Evolutionary conservation across 1,284 basidiomycete species (phyloP).

Genomic region (Gomphus bonarii): DNA sequence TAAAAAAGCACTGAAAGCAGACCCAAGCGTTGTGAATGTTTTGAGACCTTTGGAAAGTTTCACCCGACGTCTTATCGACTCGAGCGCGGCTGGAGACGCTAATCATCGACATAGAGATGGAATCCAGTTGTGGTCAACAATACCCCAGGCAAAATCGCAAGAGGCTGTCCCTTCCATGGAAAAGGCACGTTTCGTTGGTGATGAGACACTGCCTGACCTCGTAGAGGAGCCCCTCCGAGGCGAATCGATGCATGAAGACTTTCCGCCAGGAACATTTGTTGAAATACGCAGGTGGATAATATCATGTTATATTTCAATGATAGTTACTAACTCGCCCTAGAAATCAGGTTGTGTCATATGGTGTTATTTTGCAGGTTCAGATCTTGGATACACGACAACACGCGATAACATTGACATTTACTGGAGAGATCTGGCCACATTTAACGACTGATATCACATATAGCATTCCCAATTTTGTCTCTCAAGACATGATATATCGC

Average conservation of each 20-base stretch:
- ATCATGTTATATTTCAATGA: background rate
- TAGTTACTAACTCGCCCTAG: slow-evolving; percentile 22
- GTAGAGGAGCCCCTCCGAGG: background rate
- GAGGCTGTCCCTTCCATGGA: slow-evolving; percentile 5
- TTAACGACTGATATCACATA: slow-evolving; percentile 43
- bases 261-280: slow-evolving; percentile 42
- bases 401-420: slow-evolving; percentile 32
- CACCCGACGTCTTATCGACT: slow-evolving; percentile 6
- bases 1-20: background rate
- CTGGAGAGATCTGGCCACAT: slow-evolving; percentile 43
- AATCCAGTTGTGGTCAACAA: background rate
- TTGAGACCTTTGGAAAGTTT: slow-evolving; percentile 4
- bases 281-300: slow-evolving; percentile 45
- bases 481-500: slow-evolving; percentile 33
- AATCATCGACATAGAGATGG: background rate
- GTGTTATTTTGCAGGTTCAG: slow-evolving; percentile 36
- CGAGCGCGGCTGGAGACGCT: background rate
- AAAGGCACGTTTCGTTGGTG: slow-evolving; percentile 8
- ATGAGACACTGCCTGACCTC: background rate
- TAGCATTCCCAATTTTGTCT: slow-evolving; percentile 42
- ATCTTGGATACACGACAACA: slow-evolving; percentile 25
- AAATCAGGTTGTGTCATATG: slow-evolving; percentile 30
- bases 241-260: background rate
- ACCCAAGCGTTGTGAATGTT: background rate
- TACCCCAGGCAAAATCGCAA: background rate